Evolutionary conservation across 306 rosid genomes (phyloP).

Genomic region (Lathyrus tuberosus): DNA sequence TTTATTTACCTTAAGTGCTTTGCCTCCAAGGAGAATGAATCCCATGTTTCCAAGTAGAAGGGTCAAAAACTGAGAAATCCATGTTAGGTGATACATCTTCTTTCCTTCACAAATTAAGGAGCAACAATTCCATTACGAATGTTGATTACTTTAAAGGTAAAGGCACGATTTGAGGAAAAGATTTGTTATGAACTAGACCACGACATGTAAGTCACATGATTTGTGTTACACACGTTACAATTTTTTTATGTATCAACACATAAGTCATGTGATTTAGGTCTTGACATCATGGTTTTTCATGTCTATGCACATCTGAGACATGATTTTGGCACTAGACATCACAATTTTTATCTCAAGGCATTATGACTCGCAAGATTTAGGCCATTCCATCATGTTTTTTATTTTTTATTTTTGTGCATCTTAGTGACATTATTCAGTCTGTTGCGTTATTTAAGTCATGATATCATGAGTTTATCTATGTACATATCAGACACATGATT

Average conservation of each 20-base stretch:
- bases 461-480: background rate
- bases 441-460: background rate
- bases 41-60: conserved; percentile 68
- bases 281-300: background rate
- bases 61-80: conserved; percentile 56
- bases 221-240: background rate
- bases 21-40: conserved; percentile 62
- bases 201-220: background rate
- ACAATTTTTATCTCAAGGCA: background rate
- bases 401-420: background rate
- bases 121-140: background rate
- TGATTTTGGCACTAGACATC: background rate
- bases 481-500: background rate
- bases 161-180: background rate
- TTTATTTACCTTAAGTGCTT: conserved; percentile 54
- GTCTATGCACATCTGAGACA: background rate
- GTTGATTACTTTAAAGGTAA: background rate
- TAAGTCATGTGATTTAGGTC: background rate
- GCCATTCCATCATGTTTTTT: background rate
- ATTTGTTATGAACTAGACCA: background rate
- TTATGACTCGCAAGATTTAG: background rate
- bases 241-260: background rate
- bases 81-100: conserved; percentile 53
- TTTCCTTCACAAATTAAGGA: conserved; percentile 40
- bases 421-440: background rate